These are phyloP conservation scores for Cystobasidium sp. DNA, from an alignment of 1,284 basidiomycete species.

Conservation along the genomic window DNA sequence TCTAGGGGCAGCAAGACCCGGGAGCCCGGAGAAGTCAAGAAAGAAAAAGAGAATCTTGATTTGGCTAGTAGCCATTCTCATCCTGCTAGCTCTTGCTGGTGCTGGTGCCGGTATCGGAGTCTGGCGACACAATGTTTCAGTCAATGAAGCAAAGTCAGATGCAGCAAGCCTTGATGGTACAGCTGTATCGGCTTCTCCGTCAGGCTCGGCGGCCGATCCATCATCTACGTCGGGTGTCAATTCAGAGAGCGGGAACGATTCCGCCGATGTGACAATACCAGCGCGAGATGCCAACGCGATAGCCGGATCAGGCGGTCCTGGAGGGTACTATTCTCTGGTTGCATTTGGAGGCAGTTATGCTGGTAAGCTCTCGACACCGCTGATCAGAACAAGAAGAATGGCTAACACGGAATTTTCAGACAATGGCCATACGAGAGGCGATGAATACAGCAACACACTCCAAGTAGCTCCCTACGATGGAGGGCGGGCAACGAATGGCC, in stretches of 20 bases:
- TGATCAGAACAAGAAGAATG: background rate
- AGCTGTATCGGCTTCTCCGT: background rate
- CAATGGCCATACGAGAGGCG: conserved; percentile 28
- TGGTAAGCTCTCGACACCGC: conserved; percentile 2
- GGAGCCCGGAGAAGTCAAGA: background rate
- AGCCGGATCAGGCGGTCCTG: conserved; percentile 30
- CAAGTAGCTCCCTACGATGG: conserved; percentile 28
- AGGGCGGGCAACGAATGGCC: conserved; percentile 37
- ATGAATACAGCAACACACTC: conserved; percentile 24
- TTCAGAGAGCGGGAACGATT: conserved; percentile 2
- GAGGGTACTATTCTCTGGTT: conserved; percentile 29
- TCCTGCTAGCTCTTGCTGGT: conserved; percentile 28
- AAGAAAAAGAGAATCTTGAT: conserved; percentile 29
- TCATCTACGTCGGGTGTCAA: background rate
- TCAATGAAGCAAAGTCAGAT: conserved; percentile 5
- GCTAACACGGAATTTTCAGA: conserved; percentile 14
- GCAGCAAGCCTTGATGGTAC: background rate
- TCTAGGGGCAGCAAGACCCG: background rate
- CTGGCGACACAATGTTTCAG: conserved; percentile 27
- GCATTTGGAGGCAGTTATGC: conserved; percentile 41
- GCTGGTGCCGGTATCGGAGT: conserved; percentile 38
- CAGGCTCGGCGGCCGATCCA: conserved; percentile 6
- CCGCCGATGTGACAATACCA: conserved; percentile 25
- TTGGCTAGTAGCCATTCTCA: conserved; percentile 10
- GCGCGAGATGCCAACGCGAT: conserved; percentile 19